Evolutionary conservation across 306 rosid genomes (phyloP), one percentile per base, ranked within the genome.

Genomic region (Begonia masoniana): DNA sequence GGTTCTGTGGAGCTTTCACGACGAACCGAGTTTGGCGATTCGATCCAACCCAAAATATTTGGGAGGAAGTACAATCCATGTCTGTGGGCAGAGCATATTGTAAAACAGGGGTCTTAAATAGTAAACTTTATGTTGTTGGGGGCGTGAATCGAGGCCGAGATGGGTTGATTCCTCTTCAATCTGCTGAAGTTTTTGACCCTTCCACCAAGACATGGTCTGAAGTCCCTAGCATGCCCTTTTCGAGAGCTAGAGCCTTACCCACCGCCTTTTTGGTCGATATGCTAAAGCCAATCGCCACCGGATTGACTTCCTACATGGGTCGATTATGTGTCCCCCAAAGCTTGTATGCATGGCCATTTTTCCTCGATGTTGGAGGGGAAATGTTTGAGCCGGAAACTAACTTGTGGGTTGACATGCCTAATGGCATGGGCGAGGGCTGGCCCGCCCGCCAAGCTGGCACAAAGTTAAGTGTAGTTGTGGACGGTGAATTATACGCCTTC

Each of bases 381-480:
- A 78, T 81, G 59, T 87, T 75, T 68, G 91, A 87, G 60, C 96
- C 96, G 5, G 79, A 81, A 58, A 78, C 87, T 56, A 78, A 78
- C 63, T 72, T 74, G 2, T 87, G 96, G 96, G 57, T 65, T n/a
- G 96, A 83, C 57, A 87, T 87, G 96, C 96, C 96, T 41, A 16
- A 1, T 64, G 96, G 96, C 49, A 87, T 87, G 96, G 94, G 96
- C 16, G 96, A 87, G 47, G 96, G 91, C 16, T 87, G 96, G 96
- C 96, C 96, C 52, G 91, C 94, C 10, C 67, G 82, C 50, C 96
- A 83, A 45, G 96, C 91, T 1, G 91, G 91, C 51, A 74, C 96
- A 35, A 87, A 87, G 61, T 56, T 83, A 66, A 87, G 96, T 19
- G 79, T 87, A 10, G 87, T 83, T 15, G 87, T 87, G 43, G 94